Evolutionary conservation across 176 grass and related monocot genomes (phyloP), one percentile per base, ranked within the genome.

Genomic region (Hordeum marinum): DNA sequence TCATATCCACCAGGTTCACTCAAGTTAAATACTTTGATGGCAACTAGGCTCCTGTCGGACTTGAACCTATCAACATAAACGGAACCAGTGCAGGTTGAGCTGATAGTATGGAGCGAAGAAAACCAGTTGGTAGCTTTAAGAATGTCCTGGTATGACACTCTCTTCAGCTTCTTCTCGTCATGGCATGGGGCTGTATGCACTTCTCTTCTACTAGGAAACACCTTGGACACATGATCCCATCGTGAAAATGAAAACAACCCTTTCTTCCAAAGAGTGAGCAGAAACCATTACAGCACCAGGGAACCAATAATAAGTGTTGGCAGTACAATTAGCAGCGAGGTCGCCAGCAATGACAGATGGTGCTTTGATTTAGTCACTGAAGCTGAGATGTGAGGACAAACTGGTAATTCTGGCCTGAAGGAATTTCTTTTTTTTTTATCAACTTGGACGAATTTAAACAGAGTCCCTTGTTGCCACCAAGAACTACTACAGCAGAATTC

Each of bases 101-200:
- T 82, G 48, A 87, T 77, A 7, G 11, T 87, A 1, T 77, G 68
- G 14, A 62, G 37, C 0, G 1, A 26, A 20, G 85, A 87, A 40
- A 87, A 43, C 61, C 85, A 82, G 32, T 32, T 87, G 5, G 85
- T 87, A 63, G 78, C 85, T 75, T 82, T 87, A 11, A 82, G 34
- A 34, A 87, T 76, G 35, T 76, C 78, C 4, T 26, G 21, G 21
- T 61, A 82, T 27, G 84, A 80, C 3, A 86, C 50, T 52, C 39
- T 79, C 64, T 79, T 85, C 20, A 85, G 39, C 18, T 15, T 67
- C 64, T 36, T 32, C 29, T 72, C 72, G 41, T 20, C 18, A 46
- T 46, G 45, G 45, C 45, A 46, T 1, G 13, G 45, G 45, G 12
- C 45, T 46, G 48, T 8, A 60, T 13, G 34, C 8, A 46, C 7